These are phyloP conservation scores for Dipteronia dyeriana DNA, from an alignment of 345 rosid genomes.

Conservation along the genomic window DNA sequence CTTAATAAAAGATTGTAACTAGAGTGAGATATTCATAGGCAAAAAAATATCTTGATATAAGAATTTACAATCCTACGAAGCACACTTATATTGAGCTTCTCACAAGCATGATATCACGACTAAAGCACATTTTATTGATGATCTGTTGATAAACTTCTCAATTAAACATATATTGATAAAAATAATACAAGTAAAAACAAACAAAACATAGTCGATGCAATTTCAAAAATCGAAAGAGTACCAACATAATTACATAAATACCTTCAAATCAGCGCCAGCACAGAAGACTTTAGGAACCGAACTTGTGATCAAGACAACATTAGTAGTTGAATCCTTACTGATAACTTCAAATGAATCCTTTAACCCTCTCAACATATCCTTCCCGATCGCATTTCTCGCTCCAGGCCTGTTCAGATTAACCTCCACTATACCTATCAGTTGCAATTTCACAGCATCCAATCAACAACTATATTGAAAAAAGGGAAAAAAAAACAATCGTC, in stretches of 20 bases:
- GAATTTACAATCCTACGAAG: background rate
- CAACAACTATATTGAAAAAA: background rate
- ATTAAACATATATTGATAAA: background rate
- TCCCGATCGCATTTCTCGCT: slow-evolving; percentile 75
- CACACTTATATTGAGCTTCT: background rate
- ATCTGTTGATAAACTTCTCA: background rate
- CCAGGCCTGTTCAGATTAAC: slow-evolving; percentile 72
- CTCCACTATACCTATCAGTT: slow-evolving; percentile 67
- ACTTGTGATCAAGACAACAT: slow-evolving; percentile 70
- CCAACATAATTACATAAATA: slow-evolving; percentile 9
- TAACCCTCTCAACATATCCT: slow-evolving; percentile 69
- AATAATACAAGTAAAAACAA: background rate
- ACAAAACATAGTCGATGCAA: background rate
- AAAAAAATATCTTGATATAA: no score
- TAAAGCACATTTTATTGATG: background rate
- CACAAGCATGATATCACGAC: background rate
- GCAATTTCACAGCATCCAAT: slow-evolving; percentile 4
- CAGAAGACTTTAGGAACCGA: slow-evolving; percentile 80
- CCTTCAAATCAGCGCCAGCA: slow-evolving; percentile 98
- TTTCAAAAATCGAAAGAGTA: background rate
- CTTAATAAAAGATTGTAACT: no score
- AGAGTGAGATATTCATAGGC: no score
- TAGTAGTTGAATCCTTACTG: slow-evolving; percentile 53
- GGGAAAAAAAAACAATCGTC: background rate
- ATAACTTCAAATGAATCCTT: slow-evolving; percentile 59